phyloP scores from a whole-genome alignment of 768 basidiomycete genomes.

The Arthromyces matolae region DNA sequence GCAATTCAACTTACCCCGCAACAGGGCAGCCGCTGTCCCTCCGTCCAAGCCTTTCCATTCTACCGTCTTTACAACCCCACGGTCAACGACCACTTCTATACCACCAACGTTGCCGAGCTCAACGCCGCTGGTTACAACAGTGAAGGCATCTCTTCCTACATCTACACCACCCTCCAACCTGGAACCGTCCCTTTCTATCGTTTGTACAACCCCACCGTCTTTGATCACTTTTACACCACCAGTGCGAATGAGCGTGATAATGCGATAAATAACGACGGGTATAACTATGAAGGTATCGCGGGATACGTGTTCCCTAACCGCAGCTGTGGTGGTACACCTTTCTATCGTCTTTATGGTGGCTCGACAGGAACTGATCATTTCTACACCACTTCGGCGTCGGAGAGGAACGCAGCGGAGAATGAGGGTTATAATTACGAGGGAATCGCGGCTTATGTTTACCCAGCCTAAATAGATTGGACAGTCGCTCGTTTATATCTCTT shows the following conservation, averaged over 20 bases:
- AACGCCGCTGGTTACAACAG: conserved; percentile 6
- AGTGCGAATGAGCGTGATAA: conserved; percentile 12
- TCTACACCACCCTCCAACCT: conserved; percentile 10
- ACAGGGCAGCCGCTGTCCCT: background rate
- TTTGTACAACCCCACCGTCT: conserved; percentile 9
- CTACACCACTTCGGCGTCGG: conserved; percentile 15
- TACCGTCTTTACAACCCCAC: conserved; percentile 4
- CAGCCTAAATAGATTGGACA: background rate
- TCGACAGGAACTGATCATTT: conserved; percentile 17
- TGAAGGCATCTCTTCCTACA: conserved; percentile 11
- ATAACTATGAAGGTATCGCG: conserved; percentile 15
- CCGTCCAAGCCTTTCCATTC: background rate
- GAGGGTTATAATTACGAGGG: conserved; percentile 5
- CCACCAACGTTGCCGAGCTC: conserved; percentile 1
- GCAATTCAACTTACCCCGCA: background rate
- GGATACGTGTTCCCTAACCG: conserved; percentile 15
- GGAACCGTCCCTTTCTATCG: conserved; percentile 20
- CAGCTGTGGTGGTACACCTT: conserved; percentile 10
- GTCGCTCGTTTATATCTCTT: no score
- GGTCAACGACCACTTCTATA: conserved; percentile 12
- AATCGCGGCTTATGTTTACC: conserved; percentile 7
- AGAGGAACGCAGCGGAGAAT: background rate
- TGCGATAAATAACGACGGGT: conserved; percentile 11
- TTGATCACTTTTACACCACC: conserved; percentile 24
- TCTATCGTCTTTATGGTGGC: conserved; percentile 18